Evolutionary conservation across 1,284 basidiomycete genomes (phyloP), one percentile per base, ranked within the genome.

Genomic region (Sporisorium reilianum): DNA sequence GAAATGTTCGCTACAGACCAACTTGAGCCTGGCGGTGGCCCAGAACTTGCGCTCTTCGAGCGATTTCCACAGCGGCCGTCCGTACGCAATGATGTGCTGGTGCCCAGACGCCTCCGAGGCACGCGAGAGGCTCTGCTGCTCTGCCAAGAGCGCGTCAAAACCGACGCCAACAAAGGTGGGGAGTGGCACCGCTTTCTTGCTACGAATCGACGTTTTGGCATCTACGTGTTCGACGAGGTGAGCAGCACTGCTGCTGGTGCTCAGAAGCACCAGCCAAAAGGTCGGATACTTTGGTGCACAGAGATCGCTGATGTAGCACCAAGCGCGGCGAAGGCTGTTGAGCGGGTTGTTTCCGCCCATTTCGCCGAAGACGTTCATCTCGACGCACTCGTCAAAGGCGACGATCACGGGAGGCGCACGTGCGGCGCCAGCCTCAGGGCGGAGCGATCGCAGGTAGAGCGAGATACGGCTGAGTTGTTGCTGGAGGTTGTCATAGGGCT

Each of bases 371-470:
- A 48, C 28, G 14, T 23, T 58, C 26, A 65, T 14, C 51, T 65
- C 36, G 30, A 56, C 64, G 41, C 57, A 66, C n/a, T 60, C 57
- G 48, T 66, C 53, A n/a, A 66, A 26, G n/a, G 64, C 64, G 11
- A 66, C 57, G 1, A 60, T 26, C n/a, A 55, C 48, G 1, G 57
- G 52, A 8, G 57, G 48, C 25, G 23, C 23, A 14, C 26, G 22
- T 38, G 22, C 10, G 12, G 34, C 11, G 22, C 22, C 18, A 18
- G 14, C 7, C 7, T 18, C 2, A 16, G n/a, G 18, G 22, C 30
- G 46, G 9, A 14, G 20, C 2, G 40, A 28, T 18, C 11, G 32
- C 50, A 56, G 7, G 23, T 48, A 16, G 5, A 16, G 14, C 5
- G 36, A 34, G 16, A 57, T 25, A 10, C 16, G 41, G 22, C 18